Base-by-base conservation (phyloP, 805 yeast species). In the Starmera caribaea region DNA sequence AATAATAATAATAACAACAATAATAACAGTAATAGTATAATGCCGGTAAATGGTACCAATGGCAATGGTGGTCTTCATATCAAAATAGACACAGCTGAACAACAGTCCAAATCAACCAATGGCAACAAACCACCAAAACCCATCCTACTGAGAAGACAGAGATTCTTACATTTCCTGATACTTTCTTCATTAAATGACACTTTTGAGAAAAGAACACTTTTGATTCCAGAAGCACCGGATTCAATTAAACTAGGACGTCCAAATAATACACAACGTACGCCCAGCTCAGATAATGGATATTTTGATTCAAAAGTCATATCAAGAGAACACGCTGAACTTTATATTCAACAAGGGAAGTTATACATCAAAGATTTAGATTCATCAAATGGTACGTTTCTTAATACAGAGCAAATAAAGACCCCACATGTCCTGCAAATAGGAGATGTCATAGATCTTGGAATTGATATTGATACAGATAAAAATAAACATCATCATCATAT, bases 241-340 rank as follows among this genome's bases (percentile, higher is more conserved):
- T 79, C 86, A 3, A 62, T 89, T 38, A 86, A 86, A 55, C 67
- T 92, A 17, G 99, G 99, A 2, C 73, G 99, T 40, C 97, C 95
- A 36, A 80, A 84, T 14, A 83, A 65, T 41, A 50, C 84, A 3
- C 66, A 67, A 31, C 62, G 73, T 8, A 61, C 65, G 31, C 81
- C 81, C 0, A 62, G 67, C 26, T 62, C 84, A 2, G 80, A 83
- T 30, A 94, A 94, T 57, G 98, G 97, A 1, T 89, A 74, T 57
- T 92, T 92, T 55, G 97, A 92, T 61, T 86, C 96, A 10, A 68
- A 97, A 26, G 97, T 94, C 10, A 71, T 92, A 35, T 81, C 94
- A 15, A 68, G 99, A 47, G 92, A 85, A 54, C 99, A 92, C 62
- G 99, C 99, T 0, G 90, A 85, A 51, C 63, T 92, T 45, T 85